These are phyloP conservation scores for Juglanconis juglandina DNA, from an alignment of 2,329 filamentous ascomycete species.

Conservation along the genomic window DNA sequence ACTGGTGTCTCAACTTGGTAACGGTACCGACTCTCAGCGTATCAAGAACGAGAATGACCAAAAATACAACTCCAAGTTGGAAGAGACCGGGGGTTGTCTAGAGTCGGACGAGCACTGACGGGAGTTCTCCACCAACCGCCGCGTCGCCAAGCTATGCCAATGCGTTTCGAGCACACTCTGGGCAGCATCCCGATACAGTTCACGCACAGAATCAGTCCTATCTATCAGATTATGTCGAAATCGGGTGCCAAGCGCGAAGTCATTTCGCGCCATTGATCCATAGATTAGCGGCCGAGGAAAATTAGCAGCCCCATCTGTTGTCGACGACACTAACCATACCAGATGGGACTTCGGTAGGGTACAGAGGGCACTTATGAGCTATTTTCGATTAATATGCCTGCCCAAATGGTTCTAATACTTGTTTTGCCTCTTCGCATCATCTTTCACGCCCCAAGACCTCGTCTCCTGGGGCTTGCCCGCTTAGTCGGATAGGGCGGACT, in stretches of 20 bases:
- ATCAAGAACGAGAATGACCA: background rate
- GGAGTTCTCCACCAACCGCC: background rate
- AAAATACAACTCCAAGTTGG: background rate
- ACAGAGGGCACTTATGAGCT: no score
- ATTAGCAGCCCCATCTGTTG: no score
- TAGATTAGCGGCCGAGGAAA: no score
- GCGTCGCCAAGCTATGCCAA: background rate
- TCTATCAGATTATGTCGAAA: background rate
- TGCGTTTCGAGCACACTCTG: background rate
- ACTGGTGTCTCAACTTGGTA: no score
- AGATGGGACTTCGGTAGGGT: no score
- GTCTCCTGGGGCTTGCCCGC: no score
- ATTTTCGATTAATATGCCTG: no score
- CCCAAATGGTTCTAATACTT: no score
- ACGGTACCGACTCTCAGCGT: background rate
- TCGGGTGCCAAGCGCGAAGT: background rate
- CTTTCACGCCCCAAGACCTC: no score
- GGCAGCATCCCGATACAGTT: background rate
- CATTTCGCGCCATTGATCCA: background rate
- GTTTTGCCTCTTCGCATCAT: no score
- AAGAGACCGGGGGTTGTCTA: background rate
- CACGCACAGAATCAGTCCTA: background rate
- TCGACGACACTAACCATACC: no score
- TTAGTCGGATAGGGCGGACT: no score
- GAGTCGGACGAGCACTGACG: background rate